These are phyloP conservation scores for Fraxinus albicans DNA, from an alignment of 305 asterid species.

Conservation along the genomic window DNA sequence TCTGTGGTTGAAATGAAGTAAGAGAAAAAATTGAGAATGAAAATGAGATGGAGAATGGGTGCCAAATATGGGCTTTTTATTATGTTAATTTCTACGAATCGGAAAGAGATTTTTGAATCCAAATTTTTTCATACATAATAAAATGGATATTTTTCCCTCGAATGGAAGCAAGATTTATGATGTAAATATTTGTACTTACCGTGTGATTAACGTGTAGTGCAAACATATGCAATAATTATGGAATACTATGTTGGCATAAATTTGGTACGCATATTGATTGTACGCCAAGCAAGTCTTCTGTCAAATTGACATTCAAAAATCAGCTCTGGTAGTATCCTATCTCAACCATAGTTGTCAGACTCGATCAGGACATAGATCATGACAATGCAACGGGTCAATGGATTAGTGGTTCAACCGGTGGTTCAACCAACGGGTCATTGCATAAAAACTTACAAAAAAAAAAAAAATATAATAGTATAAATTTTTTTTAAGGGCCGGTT, in stretches of 20 bases:
- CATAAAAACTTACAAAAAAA: no score
- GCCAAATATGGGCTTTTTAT: no score
- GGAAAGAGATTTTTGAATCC: not conserved
- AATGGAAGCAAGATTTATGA: not conserved
- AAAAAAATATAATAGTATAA: no score
- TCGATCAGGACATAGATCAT: no score
- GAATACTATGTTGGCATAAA: not conserved
- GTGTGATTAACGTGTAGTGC: not conserved
- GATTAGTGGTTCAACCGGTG: no score
- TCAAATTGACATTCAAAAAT: not conserved
- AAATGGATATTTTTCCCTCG: not conserved
- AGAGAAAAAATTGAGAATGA: no score
- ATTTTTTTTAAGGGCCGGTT: no score
- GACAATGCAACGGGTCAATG: no score
- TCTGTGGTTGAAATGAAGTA: no score
- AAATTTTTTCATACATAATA: not conserved
- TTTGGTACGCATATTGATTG: not conserved
- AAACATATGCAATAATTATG: not conserved
- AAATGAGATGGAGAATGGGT: no score
- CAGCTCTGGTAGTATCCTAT: not conserved
- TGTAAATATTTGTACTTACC: not conserved
- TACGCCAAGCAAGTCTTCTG: not conserved
- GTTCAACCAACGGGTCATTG: no score
- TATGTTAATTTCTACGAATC: not conserved
- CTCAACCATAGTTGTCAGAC: not conserved